A percentile compares a stretch with the other conserved stretches of the same genome.
Conservation (phyloP, 371 early-diverging fungal genomes). For the Mucor indicus region DNA sequence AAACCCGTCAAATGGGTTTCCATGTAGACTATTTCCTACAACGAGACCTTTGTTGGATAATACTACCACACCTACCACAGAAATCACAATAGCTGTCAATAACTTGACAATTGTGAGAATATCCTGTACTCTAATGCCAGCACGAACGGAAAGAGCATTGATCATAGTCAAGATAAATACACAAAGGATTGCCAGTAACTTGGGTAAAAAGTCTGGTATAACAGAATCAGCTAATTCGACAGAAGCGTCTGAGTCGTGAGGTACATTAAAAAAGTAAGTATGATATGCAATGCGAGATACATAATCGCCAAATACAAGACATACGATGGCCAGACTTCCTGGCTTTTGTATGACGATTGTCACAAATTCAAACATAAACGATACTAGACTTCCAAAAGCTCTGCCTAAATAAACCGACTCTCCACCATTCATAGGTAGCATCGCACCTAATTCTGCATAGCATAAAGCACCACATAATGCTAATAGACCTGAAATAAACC, state of each 20-base stretch:
- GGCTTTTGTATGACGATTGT: constrained; percentile 69
- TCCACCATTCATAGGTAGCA: constrained; percentile 86
- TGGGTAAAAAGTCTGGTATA: constrained; percentile 60
- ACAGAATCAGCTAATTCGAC: constrained; percentile 46
- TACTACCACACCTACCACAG: constrained; percentile 70
- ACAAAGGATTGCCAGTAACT: constrained; percentile 64
- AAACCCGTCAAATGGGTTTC: constrained; percentile 62
- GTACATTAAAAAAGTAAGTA: constrained; percentile 48
- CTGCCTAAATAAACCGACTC: constrained; percentile 80
- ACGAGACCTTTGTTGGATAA: constrained; percentile 57
- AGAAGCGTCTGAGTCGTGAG: constrained; percentile 43
- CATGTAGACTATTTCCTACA: constrained; percentile 55
- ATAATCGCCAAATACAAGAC: constrained; percentile 77
- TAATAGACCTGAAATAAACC: constrained; percentile 74
- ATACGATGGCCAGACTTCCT: constrained; percentile 75
- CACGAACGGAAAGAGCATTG: constrained; percentile 69
- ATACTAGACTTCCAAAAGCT: constrained; percentile 74
- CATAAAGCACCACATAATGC: constrained; percentile 76
- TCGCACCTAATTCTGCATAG: constrained; percentile 85
- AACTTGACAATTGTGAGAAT: constrained; percentile 79
- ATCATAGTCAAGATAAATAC: constrained; percentile 65
- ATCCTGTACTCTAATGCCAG: constrained; percentile 79
- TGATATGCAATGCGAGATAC: constrained; percentile 63
- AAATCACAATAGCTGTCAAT: constrained; percentile 73
- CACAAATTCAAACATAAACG: constrained; percentile 82